phyloP scores from a whole-genome alignment of 305 asterid genomes.

The Fraxinus nigra region DNA sequence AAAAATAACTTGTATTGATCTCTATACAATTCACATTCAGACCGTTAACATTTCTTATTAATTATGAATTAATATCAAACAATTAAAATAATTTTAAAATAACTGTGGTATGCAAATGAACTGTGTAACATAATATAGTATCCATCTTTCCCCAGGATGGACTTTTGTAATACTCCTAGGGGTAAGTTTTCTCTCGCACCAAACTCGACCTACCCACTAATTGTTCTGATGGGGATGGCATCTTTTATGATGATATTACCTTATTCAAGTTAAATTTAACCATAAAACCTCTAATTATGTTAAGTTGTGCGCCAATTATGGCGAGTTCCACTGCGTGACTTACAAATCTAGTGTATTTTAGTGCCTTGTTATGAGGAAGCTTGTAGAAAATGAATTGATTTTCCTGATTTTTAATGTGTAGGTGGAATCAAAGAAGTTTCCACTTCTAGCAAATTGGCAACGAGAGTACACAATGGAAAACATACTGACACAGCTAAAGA shows the following conservation, averaged over 20 bases:
- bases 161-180: background rate
- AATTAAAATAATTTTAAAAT: background rate
- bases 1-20: background rate
- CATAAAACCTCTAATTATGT: background rate
- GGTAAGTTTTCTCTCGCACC: background rate
- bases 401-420: slow-evolving; percentile 1
- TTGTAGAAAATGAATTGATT: background rate
- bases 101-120: background rate
- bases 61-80: background rate
- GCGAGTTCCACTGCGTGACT: background rate
- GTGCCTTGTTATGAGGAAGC: background rate
- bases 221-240: background rate
- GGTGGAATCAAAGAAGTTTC: slow-evolving; percentile 56
- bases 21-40: background rate
- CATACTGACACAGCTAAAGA: slow-evolving; percentile 50
- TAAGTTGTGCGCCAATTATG: background rate
- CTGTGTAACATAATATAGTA: background rate
- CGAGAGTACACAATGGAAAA: slow-evolving; percentile 51
- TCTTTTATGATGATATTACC: background rate
- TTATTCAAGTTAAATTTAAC: background rate
- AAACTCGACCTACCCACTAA: background rate
- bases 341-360: background rate
- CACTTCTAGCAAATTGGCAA: slow-evolving; percentile 46
- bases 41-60: background rate
- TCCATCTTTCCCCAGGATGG: background rate